Evolutionary conservation across 192 early-diverging fungal species (phyloP).

Genomic region (Lobosporangium transversale): DNA sequence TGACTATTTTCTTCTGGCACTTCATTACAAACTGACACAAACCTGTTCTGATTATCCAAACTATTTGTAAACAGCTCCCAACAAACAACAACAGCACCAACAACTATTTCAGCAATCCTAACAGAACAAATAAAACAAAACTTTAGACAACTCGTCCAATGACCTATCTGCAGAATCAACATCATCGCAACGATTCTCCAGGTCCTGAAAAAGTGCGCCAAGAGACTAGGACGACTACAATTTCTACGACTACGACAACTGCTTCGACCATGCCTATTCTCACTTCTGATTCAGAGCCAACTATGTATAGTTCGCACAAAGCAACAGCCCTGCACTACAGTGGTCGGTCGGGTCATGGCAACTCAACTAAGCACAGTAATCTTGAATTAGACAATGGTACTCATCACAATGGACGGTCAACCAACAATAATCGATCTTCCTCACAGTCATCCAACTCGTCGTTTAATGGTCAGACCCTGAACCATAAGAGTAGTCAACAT

Average conservation of each 20-base stretch:
- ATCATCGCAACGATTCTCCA: conserved; percentile 11
- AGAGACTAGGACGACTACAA: conserved; percentile 46
- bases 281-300: conserved; percentile 44
- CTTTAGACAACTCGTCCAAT: conserved; percentile 27
- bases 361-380: conserved; percentile 14
- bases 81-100: too few relatives aligned
- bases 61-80: too few relatives aligned
- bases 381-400: conserved; percentile 24
- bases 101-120: too few relatives aligned
- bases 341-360: conserved; percentile 14
- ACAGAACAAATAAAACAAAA: too few relatives aligned
- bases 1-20: too few relatives aligned
- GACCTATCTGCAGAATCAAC: conserved; percentile 38
- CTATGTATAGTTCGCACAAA: conserved; percentile 24
- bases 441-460: conserved; percentile 39
- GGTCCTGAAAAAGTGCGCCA: conserved; percentile 44
- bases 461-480: conserved; percentile 7
- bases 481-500: conserved; percentile 7
- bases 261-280: conserved; percentile 36
- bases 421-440: conserved; percentile 26
- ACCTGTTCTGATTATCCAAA: too few relatives aligned
- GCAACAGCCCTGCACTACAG: neutral
- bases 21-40: too few relatives aligned
- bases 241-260: conserved; percentile 40
- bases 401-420: conserved; percentile 3